Conservation (phyloP, 2,329 filamentous ascomycete species). For the Aspergillus glaucus region DNA sequence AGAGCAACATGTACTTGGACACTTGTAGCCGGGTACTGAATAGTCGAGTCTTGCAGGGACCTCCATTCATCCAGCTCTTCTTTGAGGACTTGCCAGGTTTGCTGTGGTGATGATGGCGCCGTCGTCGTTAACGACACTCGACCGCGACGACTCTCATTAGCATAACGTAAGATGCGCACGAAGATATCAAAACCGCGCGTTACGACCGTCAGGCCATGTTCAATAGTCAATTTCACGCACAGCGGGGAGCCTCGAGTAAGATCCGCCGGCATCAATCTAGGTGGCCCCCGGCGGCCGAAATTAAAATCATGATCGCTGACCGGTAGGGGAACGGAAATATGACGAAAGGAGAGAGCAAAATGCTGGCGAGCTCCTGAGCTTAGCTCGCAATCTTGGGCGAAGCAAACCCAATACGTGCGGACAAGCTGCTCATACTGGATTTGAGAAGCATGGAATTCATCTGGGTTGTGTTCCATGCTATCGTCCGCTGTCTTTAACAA, state of each 20-base stretch:
- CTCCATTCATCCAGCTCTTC: conserved; percentile 32
- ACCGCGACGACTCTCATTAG: conserved; percentile 29
- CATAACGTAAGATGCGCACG: conserved; percentile 30
- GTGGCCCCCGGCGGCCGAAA: conserved; percentile 20
- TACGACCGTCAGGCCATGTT: conserved; percentile 28
- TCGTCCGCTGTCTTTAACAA: conserved; percentile 32
- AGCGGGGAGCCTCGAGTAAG: conserved; percentile 17
- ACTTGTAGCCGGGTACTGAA: conserved; percentile 28
- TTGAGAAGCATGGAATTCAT: conserved; percentile 27
- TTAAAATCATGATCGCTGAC: conserved; percentile 32
- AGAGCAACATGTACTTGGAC: conserved; percentile 30
- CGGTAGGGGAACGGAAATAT: conserved; percentile 31
- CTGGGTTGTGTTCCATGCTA: conserved; percentile 30
- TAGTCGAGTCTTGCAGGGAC: conserved; percentile 26
- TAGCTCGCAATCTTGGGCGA: conserved; percentile 33
- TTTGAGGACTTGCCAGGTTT: conserved; percentile 25
- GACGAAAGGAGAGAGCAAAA: conserved; percentile 31
- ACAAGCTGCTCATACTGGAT: conserved; percentile 33
- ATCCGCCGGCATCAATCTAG: conserved; percentile 24
- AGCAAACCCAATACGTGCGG: conserved; percentile 34
- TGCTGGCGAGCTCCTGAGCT: conserved; percentile 32
- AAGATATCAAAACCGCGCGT: conserved; percentile 34
- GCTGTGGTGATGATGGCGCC: conserved; percentile 9
- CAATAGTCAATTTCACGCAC: conserved; percentile 22
- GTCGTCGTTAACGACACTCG: conserved; percentile 13